Conservation (phyloP, 116 monocot genomes). For the Papilionanthe hybrid region DNA sequence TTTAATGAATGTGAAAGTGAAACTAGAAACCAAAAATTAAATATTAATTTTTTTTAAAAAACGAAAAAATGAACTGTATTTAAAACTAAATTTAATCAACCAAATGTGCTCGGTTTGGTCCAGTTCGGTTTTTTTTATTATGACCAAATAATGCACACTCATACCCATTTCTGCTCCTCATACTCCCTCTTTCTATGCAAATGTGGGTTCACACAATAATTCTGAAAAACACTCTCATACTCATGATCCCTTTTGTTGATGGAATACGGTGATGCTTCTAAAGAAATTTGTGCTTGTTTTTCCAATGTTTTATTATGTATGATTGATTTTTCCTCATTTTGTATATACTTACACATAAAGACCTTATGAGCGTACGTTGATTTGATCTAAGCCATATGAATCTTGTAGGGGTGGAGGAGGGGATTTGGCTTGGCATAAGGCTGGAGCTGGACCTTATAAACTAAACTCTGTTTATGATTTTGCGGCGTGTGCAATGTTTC, state of each 20-base stretch:
- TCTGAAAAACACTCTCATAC: neutral
- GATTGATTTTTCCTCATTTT: neutral
- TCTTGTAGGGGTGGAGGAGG: conserved; percentile 66
- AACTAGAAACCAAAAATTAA: no score
- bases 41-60: no score
- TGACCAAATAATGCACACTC: no score
- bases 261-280: neutral
- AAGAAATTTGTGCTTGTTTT: neutral
- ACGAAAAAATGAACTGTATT: no score
- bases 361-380: neutral
- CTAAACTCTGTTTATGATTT: conserved; percentile 88
- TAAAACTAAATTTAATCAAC: no score
- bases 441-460: conserved; percentile 60
- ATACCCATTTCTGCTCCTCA: neutral
- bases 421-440: conserved; percentile 61
- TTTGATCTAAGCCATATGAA: neutral
- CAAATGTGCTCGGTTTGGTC: no score
- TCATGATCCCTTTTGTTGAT: neutral
- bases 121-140: no score
- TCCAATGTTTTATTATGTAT: neutral
- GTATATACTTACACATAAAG: no score
- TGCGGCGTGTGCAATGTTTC: conserved; percentile 72
- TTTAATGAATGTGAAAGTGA: no score
- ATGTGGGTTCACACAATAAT: neutral
- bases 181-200: neutral